Evolutionary conservation across 768 basidiomycete genomes (phyloP), one percentile per base, ranked within the genome.

Genomic region (Xanthoconium stramineum): DNA sequence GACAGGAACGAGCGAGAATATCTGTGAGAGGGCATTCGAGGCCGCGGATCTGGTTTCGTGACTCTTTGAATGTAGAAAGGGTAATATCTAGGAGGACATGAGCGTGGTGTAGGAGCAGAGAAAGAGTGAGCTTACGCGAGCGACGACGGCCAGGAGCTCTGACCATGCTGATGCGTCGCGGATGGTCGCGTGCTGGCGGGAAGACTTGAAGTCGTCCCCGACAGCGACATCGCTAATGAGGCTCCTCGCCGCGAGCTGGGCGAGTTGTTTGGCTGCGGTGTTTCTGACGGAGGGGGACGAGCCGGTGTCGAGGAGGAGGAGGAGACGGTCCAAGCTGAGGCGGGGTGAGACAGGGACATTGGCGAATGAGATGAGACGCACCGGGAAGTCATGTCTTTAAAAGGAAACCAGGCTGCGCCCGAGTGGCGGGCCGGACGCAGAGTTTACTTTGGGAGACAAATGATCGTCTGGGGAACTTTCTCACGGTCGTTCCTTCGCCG

Each of bases 191-290:
- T 85, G 82, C 57, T 83, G 81, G 45, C 84, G 81, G 52, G 67
- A 75, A 0, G 64, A 66, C 69, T 90, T 91, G 62, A 88, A 74
- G 69, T 91, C 85, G 58, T 92, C 89, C 65, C 91, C 88, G 61
- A 86, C 75, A n/a, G 84, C 78, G 50, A 91, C 87, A 78, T 93
- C 90, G 67, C 81, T 85, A 54, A 86, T 84, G 56, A 97, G 88
- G 61, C 86, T 86, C 72, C 93, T 88, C 19, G 84, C 87, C 0
- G 94, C 94, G 50, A 99, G 79, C 60, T 95, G 91, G 0, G 94
- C 94, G 44, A 99, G 80, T 70, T 99, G 97, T 66, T 93, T 94
- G 6, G 95, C 95, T 0, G 97, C 96, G n/a, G 97, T 97, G 59
- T 85, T 85, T 68, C 95, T 84, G 61, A 99, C 88, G 48, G 89